Evolutionary conservation across 108 stramenopile genomes (phyloP).

Genomic region (Fistulifera pelliculosa): DNA sequence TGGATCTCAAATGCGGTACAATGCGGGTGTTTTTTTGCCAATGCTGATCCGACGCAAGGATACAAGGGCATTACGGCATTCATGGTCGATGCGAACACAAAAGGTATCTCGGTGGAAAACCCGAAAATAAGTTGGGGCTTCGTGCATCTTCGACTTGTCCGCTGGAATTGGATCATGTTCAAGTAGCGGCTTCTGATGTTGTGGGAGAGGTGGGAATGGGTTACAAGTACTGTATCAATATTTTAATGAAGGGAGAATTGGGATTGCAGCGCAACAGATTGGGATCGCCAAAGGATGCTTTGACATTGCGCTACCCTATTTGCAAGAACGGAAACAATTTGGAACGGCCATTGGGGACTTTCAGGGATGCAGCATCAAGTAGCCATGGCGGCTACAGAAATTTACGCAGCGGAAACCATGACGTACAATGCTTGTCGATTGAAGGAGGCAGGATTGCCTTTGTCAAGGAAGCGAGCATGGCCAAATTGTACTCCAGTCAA

Average conservation of each 20-base stretch:
- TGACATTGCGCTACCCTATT: conserved; percentile 83
- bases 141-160: conserved; percentile 89
- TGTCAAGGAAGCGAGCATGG: conserved; percentile 95
- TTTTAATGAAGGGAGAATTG: conserved; percentile 96
- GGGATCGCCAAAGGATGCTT: conserved; percentile 92
- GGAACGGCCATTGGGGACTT: conserved; percentile 81
- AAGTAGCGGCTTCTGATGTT: conserved; percentile 61
- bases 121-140: conserved; percentile 89
- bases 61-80: conserved; percentile 96
- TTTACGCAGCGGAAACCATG: conserved; percentile 86
- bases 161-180: conserved; percentile 78
- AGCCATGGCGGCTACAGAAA: conserved; percentile 88
- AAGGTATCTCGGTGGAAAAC: conserved; percentile 70
- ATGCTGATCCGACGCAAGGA: conserved; percentile 66
- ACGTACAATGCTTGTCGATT: conserved; percentile 88
- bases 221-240: conserved; percentile 93
- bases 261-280: conserved; percentile 88
- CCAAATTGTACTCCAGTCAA: conserved; percentile 81
- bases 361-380: conserved; percentile 96
- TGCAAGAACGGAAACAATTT: conserved; percentile 88
- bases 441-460: conserved; percentile 82
- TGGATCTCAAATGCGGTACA: conserved; percentile 92
- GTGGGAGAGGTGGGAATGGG: conserved; percentile 88
- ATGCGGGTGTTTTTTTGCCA: conserved; percentile 88
- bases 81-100: conserved; percentile 76